These are phyloP conservation scores for Xerocomellus intermedius DNA, from an alignment of 768 basidiomycete species.

Conservation along the genomic window DNA sequence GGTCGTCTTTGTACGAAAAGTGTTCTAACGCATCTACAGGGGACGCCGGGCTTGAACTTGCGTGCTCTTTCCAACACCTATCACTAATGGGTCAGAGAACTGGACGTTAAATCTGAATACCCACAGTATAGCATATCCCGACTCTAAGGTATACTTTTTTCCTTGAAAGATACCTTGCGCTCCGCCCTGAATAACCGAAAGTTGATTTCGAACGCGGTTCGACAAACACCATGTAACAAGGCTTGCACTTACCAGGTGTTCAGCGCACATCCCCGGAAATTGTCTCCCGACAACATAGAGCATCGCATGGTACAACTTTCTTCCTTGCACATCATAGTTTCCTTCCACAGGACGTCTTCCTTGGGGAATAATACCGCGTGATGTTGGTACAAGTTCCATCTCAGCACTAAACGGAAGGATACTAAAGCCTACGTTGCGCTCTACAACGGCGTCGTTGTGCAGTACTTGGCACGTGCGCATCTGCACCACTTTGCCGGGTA, in stretches of 20 bases:
- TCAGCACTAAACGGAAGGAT: background rate
- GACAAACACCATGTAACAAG: background rate
- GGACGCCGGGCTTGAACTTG: background rate
- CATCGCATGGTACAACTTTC: constrained; percentile 6
- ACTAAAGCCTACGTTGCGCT: background rate
- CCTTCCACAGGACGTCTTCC: constrained; percentile 6
- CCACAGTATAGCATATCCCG: constrained; percentile 5
- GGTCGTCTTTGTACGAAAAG: constrained; percentile 1
- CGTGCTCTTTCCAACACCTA: constrained; percentile 6
- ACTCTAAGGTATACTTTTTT: background rate
- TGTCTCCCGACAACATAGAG: constrained; percentile 7
- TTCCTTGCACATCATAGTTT: constrained; percentile 4
- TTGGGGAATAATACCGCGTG: background rate
- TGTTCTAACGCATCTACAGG: background rate
- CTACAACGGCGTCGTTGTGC: background rate
- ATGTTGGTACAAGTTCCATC: constrained; percentile 6
- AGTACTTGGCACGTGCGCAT: background rate
- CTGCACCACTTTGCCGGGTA: background rate
- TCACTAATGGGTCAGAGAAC: background rate
- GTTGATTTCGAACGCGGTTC: background rate
- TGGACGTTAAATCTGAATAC: background rate
- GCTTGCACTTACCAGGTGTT: background rate
- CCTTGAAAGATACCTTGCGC: constrained; percentile 4
- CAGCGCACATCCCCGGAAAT: constrained; percentile 9
- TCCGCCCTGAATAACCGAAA: background rate